phyloP scores from a whole-genome alignment of 768 basidiomycete genomes.

The Saitozyma podzolica region DNA sequence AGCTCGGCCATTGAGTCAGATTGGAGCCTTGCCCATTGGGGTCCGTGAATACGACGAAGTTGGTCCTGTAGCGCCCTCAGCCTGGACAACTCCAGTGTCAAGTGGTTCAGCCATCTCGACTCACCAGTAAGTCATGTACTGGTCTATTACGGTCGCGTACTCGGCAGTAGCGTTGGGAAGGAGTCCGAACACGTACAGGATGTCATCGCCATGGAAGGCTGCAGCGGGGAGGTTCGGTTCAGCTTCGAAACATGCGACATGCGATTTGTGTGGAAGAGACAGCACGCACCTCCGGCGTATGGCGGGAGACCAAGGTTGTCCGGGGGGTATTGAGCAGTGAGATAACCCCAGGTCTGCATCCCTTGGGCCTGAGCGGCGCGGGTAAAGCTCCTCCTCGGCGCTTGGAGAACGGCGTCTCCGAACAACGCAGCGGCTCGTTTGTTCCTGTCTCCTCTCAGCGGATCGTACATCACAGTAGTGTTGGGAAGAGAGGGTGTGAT shows the following conservation, averaged over 20 bases:
- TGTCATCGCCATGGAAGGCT: slow-evolving; percentile 36
- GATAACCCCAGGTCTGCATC: background rate
- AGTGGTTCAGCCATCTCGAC: background rate
- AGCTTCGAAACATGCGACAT: background rate
- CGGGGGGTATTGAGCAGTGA: background rate
- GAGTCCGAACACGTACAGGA: slow-evolving; percentile 19
- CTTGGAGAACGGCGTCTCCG: slow-evolving; percentile 45
- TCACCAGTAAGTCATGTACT: slow-evolving; percentile 46
- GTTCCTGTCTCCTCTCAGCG: too few relatives aligned
- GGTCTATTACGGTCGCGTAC: slow-evolving; percentile 21
- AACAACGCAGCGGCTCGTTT: slow-evolving; percentile 38
- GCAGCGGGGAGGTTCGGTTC: background rate
- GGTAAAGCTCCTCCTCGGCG: slow-evolving; percentile 36
- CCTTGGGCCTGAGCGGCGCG: slow-evolving; percentile 19
- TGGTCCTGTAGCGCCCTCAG: slow-evolving; percentile 22
- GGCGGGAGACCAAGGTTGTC: background rate
- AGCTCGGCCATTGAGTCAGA: slow-evolving; percentile 34
- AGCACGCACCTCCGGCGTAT: slow-evolving; percentile 23
- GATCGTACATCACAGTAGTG: too few relatives aligned
- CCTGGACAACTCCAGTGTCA: background rate
- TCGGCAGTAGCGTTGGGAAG: slow-evolving; percentile 24
- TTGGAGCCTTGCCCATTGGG: slow-evolving; percentile 12
- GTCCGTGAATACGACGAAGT: slow-evolving; percentile 43
- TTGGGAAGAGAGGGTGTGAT: too few relatives aligned
- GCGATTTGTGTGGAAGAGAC: background rate